These are phyloP conservation scores for Hypoxylon fragiforme DNA, from an alignment of 495 filamentous ascomycete genomes.

Conservation along the genomic window DNA sequence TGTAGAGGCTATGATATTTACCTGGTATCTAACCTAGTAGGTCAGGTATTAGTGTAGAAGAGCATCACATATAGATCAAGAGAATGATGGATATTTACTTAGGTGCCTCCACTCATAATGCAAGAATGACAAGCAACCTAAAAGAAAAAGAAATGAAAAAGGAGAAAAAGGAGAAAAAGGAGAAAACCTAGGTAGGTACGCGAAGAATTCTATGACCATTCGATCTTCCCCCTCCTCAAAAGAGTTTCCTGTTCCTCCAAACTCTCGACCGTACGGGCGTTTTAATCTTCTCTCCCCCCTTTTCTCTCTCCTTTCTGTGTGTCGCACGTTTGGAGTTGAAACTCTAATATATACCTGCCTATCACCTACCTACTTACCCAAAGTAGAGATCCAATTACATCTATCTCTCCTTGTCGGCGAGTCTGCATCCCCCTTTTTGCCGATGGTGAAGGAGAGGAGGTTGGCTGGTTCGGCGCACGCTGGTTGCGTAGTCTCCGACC, in stretches of 20 bases:
- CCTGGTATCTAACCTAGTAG: too few relatives aligned
- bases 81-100: too few relatives aligned
- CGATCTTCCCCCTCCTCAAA: too few relatives aligned
- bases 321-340: slow-evolving; percentile 23
- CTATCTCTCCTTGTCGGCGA: too few relatives aligned
- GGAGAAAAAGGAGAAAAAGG: neutral
- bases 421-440: neutral
- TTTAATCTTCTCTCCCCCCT: slow-evolving; percentile 10
- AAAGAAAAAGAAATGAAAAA: neutral
- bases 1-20: too few relatives aligned
- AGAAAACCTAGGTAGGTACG: neutral
- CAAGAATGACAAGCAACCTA: neutral
- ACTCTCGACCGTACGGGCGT: neutral
- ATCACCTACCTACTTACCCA: neutral
- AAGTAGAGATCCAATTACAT: neutral
- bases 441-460: neutral
- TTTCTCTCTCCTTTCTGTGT: neutral
- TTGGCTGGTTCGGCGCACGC: neutral
- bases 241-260: neutral
- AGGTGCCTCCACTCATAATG: too few relatives aligned
- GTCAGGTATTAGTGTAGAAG: too few relatives aligned
- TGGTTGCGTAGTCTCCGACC: slow-evolving; percentile 2
- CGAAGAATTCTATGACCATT: slow-evolving; percentile 19
- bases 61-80: too few relatives aligned
- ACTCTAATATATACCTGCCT: neutral